Base-by-base conservation (phyloP, 495 filamentous ascomycete genomes). In the Neurospora sp. region DNA sequence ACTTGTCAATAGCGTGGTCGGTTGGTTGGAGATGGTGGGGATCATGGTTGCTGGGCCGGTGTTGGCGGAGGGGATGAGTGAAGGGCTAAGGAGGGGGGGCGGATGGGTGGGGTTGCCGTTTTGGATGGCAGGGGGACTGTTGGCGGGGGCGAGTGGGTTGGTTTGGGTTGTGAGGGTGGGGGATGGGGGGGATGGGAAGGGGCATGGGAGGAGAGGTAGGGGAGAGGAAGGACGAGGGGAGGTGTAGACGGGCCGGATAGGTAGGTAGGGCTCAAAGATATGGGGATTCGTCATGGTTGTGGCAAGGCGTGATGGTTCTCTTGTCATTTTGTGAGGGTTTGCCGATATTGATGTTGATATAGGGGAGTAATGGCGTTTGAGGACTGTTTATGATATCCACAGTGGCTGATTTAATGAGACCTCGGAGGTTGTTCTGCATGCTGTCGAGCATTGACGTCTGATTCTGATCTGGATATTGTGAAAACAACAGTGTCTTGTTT, bases 101-200 rank as follows among this genome's bases (percentile, higher is more conserved):
- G 53, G 22, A 2, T 79, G 76, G 78, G 70, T 77, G 2, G 80
- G 80, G 3, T 72, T 82, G 16, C 79, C 80, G 10, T 79, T 82
- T 68, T 2, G 79, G 5, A 44, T 53, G 0, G 75, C 79, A 1
- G 79, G 68, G 6, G 9, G 74, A n/a, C 73, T 82, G 14, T 73
- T 76, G 11, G n/a, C 35, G 9, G 38, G 74, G 20, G 41, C 75
- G 2, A 77, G 22, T 31, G 53, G 74, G 27, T 37, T 70, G 22
- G 74, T 82, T 35, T 61, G 53, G 53, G 12, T 16, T 78, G 66
- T 78, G 53, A 31, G 71, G 41, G 20, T 81, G 78, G 41, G 66
- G 76, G 69, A 35, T 74, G 37, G 74, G 78, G 20, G 35, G 38
- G 5, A 27, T 20, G 6, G 35, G n/a, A 27, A 70, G 7, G 38